Conservation (phyloP, 2,329 filamentous ascomycete genomes). For the Botrytis deweyae region DNA sequence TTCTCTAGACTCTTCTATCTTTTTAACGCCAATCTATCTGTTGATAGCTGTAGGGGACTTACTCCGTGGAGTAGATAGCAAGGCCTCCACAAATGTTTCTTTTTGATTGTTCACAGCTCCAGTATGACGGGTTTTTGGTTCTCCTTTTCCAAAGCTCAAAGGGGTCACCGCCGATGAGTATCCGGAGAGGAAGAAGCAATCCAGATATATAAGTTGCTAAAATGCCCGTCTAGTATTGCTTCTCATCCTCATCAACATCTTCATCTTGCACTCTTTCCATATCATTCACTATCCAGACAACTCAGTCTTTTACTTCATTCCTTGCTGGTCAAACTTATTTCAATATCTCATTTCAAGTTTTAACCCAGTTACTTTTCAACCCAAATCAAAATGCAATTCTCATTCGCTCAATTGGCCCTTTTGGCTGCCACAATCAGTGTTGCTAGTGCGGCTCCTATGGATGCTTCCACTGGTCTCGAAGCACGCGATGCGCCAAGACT, state of each 20-base stretch:
- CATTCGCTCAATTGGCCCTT: conserved; percentile 3
- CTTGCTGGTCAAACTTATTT: conserved; percentile 2
- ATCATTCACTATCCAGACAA: background rate
- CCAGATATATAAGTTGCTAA: background rate
- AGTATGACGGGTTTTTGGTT: background rate
- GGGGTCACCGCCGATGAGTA: background rate
- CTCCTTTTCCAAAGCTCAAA: background rate
- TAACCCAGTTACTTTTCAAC: background rate
- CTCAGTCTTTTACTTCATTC: conserved; percentile 1
- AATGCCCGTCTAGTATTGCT: background rate
- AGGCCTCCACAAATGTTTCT: background rate
- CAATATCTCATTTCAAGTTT: background rate
- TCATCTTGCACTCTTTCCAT: background rate
- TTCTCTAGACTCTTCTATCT: background rate
- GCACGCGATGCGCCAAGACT: background rate
- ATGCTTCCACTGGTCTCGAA: background rate
- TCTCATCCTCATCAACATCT: background rate
- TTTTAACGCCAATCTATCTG: background rate
- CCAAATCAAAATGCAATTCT: conserved; percentile 18
- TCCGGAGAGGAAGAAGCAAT: background rate
- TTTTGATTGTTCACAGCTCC: conserved; percentile 12
- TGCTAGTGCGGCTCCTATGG: conserved; percentile 3
- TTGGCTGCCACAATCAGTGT: conserved; percentile 1
- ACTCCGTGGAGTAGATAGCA: background rate
- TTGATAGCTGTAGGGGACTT: background rate